phyloP scores from a whole-genome alignment of 164 flowering plant genomes.

The Vitis vinifera region DNA sequence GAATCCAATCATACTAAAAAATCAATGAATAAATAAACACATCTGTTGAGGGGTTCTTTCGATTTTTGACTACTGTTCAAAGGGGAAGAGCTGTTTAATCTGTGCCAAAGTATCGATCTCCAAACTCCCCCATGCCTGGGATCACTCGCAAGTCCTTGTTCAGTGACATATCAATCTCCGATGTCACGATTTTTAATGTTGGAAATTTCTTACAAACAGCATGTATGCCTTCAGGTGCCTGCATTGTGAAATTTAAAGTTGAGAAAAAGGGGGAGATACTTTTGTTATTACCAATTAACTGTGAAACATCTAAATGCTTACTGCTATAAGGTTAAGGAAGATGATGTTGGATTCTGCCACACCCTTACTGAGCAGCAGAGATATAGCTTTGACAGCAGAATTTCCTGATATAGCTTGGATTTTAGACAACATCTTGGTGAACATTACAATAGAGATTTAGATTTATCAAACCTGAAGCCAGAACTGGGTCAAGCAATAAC shows the following conservation, averaged over 20 bases:
- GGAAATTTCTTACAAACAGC: conserved; percentile 65
- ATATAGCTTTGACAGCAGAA: conserved; percentile 73
- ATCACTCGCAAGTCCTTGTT: conserved; percentile 50
- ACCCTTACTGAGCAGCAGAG: conserved; percentile 70
- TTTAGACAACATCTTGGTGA: conserved; percentile 5
- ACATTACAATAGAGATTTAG: neutral
- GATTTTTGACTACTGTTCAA: neutral
- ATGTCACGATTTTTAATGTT: conserved; percentile 63
- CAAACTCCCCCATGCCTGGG: conserved; percentile 94
- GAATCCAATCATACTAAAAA: neutral
- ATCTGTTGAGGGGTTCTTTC: no score
- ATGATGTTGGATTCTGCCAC: conserved; percentile 76
- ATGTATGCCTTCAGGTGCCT: conserved; percentile 90
- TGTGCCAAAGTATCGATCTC: conserved; percentile 52
- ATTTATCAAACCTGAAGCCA: conserved; percentile 66
- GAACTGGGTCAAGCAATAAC: conserved; percentile 75
- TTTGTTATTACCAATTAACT: neutral
- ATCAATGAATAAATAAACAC: neutral
- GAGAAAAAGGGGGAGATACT: neutral
- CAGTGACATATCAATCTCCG: conserved; percentile 65
- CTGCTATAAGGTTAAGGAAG: conserved; percentile 79
- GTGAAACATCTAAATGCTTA: conserved; percentile 21
- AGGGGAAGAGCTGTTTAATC: neutral
- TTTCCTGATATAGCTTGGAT: conserved; percentile 47
- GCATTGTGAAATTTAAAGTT: conserved; percentile 13